These are phyloP conservation scores for Prunus yedoensis DNA, from an alignment of 331 rosid species.

Conservation along the genomic window DNA sequence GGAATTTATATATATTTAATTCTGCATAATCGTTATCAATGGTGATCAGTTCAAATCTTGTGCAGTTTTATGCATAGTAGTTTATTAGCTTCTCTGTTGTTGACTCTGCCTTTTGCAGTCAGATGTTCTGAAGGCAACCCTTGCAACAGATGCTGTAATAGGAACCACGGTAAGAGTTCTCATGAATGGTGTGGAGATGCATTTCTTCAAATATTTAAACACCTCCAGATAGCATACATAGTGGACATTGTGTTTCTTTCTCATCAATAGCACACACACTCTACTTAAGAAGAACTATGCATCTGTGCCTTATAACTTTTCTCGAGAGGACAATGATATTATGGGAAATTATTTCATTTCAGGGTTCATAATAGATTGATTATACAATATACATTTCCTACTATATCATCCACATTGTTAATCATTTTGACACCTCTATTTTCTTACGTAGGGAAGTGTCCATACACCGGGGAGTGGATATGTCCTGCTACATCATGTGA, in stretches of 20 bases:
- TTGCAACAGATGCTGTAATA: slow-evolving; percentile 53
- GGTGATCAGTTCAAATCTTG: neutral
- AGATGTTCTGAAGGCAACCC: slow-evolving; percentile 53
- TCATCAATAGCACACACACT: neutral
- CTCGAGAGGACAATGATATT: neutral
- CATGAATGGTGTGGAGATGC: neutral
- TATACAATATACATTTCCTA: neutral
- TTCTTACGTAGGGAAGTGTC: slow-evolving; percentile 33
- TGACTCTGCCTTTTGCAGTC: slow-evolving; percentile 20
- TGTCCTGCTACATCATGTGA: slow-evolving; percentile 55
- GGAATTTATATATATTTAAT: neutral
- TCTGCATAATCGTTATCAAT: neutral
- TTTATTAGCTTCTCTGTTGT: neutral
- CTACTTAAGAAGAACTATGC: neutral
- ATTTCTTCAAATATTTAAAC: neutral
- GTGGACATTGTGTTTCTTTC: neutral
- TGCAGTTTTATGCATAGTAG: slow-evolving; percentile 4
- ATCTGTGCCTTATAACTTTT: neutral
- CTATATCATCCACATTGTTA: neutral
- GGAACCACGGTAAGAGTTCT: slow-evolving; percentile 40
- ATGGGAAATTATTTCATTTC: no score
- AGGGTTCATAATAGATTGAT: neutral
- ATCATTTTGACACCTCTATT: neutral
- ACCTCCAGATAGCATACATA: neutral
- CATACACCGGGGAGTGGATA: slow-evolving; percentile 58